Evolutionary conservation across 2,329 filamentous ascomycete species (phyloP).

Genomic region (Verticillium nonalfalfae): DNA sequence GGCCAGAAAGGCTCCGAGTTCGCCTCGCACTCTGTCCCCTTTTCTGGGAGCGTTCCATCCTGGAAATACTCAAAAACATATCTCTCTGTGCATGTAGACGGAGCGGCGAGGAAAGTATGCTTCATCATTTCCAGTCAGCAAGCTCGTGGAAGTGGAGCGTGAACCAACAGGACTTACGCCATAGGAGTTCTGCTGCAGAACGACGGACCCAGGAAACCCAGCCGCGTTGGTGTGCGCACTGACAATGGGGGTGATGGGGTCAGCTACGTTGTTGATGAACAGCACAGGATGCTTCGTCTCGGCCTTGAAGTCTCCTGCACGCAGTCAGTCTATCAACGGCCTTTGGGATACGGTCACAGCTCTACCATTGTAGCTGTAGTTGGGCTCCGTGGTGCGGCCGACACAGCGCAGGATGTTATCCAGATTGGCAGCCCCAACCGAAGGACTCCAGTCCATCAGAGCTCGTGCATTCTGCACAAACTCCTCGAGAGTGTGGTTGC

Average conservation of each 20-base stretch:
- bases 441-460: slow-evolving; percentile 28
- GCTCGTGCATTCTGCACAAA: slow-evolving; percentile 25
- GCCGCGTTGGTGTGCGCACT: slow-evolving; percentile 36
- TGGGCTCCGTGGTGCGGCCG: slow-evolving; percentile 28
- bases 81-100: slow-evolving; percentile 36
- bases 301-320: slow-evolving; percentile 16
- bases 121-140: slow-evolving; percentile 22
- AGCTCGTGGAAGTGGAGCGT: too few relatives aligned
- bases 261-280: slow-evolving; percentile 35
- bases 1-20: not conserved
- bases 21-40: slow-evolving; percentile 37
- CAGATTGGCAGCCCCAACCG: slow-evolving; percentile 28
- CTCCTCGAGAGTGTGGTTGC: slow-evolving; percentile 21
- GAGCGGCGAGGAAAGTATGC: slow-evolving; percentile 43
- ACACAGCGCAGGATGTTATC: slow-evolving; percentile 31
- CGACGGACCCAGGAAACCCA: slow-evolving; percentile 35
- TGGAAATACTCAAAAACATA: slow-evolving; percentile 38
- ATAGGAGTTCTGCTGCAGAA: slow-evolving; percentile 43
- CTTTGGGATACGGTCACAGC: not conserved
- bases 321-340: not conserved
- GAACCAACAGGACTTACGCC: slow-evolving; percentile 30
- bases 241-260: slow-evolving; percentile 40
- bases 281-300: slow-evolving; percentile 35
- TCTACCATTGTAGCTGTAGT: slow-evolving; percentile 28
- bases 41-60: slow-evolving; percentile 34